These are phyloP conservation scores for Botryosphaeria agaves DNA, from an alignment of 2,329 filamentous ascomycete species.

Conservation along the genomic window DNA sequence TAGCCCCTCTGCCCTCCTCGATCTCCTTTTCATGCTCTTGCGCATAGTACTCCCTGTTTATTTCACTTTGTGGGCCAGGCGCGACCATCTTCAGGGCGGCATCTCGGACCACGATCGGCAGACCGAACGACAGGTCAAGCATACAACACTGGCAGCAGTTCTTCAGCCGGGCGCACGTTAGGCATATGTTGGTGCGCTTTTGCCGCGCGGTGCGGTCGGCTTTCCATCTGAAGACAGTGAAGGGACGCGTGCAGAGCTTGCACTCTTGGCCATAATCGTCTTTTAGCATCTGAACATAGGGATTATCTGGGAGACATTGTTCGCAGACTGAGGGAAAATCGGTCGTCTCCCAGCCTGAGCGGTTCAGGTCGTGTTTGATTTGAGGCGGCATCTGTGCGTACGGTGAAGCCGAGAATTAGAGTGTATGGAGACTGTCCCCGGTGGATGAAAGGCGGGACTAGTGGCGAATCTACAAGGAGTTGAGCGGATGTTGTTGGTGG, in stretches of 20 bases:
- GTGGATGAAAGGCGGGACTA: not conserved
- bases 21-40: constrained; percentile 95
- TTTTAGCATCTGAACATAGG: constrained; percentile 98
- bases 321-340: constrained; percentile 83
- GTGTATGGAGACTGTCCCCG: no score
- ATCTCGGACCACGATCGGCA: constrained; percentile 89
- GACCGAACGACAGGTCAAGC: constrained; percentile 88
- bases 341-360: constrained; percentile 89
- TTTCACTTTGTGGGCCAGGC: constrained; percentile 75
- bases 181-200: constrained; percentile 86
- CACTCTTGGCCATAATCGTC: constrained; percentile 68
- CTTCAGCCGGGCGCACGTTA: constrained; percentile 92
- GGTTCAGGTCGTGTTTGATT: constrained; percentile 91
- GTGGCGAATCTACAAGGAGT: not conserved
- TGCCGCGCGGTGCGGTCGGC: constrained; percentile 79
- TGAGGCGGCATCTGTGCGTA: constrained; percentile 90
- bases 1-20: constrained; percentile 63
- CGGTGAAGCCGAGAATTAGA: constrained; percentile 2
- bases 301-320: constrained; percentile 86
- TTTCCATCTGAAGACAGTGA: constrained; percentile 92
- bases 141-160: constrained; percentile 99
- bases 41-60: constrained; percentile 95
- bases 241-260: constrained; percentile 75
- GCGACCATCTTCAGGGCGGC: constrained; percentile 96
- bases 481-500: no score